Conservation (phyloP, 2,329 filamentous ascomycete species). For the Colletotrichum trifolii region DNA sequence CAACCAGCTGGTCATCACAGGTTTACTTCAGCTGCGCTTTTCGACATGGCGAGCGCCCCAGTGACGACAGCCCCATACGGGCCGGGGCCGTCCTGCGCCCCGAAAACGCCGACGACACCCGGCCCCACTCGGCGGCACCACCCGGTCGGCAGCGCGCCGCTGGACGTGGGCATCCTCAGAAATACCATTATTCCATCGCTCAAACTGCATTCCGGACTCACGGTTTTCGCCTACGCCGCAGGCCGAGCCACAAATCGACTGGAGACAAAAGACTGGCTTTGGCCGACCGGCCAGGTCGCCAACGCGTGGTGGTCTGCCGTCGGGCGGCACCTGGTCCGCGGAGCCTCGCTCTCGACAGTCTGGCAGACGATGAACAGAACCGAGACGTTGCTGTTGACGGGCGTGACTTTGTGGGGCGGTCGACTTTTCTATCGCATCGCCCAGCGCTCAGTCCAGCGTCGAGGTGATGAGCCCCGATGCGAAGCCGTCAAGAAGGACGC, state of each 20-base stretch:
- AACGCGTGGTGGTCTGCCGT: constrained; percentile 71
- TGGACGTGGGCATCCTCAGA: constrained; percentile 59
- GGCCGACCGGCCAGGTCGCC: constrained; percentile 63
- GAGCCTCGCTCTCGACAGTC: constrained; percentile 56
- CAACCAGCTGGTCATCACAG: too few relatives aligned
- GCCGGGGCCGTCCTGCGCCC: not conserved
- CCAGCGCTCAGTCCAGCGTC: constrained; percentile 59
- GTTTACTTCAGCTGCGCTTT: too few relatives aligned
- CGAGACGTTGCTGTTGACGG: constrained; percentile 64
- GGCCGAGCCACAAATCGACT: constrained; percentile 62
- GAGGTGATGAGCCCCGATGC: constrained; percentile 66
- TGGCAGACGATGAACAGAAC: constrained; percentile 61
- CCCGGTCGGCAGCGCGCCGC: constrained; percentile 11
- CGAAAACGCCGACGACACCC: not conserved
- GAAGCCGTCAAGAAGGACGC: constrained; percentile 57
- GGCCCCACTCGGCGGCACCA: not conserved
- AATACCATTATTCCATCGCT: constrained; percentile 66
- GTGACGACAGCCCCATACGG: not conserved
- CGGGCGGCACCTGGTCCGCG: constrained; percentile 58
- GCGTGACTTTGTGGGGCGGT: constrained; percentile 67
- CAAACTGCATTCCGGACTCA: constrained; percentile 61
- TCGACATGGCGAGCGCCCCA: constrained; percentile 3
- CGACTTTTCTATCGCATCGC: constrained; percentile 66
- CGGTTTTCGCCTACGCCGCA: constrained; percentile 61
- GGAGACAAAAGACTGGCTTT: constrained; percentile 69